Conservation (phyloP, 768 basidiomycete species). For the Sporobolomyces roseus region DNA sequence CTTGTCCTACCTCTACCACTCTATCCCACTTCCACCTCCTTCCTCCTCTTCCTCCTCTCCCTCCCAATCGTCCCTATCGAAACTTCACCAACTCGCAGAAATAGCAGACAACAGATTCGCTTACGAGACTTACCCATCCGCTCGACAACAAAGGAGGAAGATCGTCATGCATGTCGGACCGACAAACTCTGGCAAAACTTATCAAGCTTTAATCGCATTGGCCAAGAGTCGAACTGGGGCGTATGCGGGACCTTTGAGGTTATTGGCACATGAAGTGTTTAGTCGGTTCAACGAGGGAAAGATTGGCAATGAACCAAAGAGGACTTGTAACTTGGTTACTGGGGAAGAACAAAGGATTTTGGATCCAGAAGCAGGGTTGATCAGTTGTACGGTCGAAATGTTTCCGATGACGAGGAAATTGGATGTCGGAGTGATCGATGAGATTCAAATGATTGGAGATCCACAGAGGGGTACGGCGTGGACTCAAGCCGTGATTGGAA, state of each 20-base stretch:
- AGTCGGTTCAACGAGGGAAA: constrained; percentile 83
- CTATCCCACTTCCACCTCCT: constrained; percentile 24
- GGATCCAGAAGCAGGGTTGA: constrained; percentile 56
- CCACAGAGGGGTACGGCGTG: constrained; percentile 71
- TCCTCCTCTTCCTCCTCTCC: background rate
- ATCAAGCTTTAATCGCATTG: constrained; percentile 83
- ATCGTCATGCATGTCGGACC: constrained; percentile 95
- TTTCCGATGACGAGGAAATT: constrained; percentile 50
- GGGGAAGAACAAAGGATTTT: constrained; percentile 84
- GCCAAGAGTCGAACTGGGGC: constrained; percentile 68
- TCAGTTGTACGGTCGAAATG: constrained; percentile 96
- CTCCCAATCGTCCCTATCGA: constrained; percentile 15
- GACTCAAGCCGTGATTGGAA: constrained; percentile 73
- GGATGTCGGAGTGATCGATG: constrained; percentile 90
- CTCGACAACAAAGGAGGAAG: constrained; percentile 65
- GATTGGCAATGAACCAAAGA: constrained; percentile 67
- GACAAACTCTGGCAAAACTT: constrained; percentile 95
- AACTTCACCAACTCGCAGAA: constrained; percentile 31
- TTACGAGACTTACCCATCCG: constrained; percentile 47
- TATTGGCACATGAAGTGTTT: constrained; percentile 94
- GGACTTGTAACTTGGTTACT: constrained; percentile 79
- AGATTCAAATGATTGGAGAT: constrained; percentile 93
- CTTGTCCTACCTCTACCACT: constrained; percentile 7
- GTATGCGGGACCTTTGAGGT: constrained; percentile 85
- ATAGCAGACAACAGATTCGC: constrained; percentile 36